Percentiles rank a stretch among this genome's conserved stretches.
phyloP scores from a whole-genome alignment of 192 early-diverging fungal genomes.

The Entophlyctis helioformis region DNA sequence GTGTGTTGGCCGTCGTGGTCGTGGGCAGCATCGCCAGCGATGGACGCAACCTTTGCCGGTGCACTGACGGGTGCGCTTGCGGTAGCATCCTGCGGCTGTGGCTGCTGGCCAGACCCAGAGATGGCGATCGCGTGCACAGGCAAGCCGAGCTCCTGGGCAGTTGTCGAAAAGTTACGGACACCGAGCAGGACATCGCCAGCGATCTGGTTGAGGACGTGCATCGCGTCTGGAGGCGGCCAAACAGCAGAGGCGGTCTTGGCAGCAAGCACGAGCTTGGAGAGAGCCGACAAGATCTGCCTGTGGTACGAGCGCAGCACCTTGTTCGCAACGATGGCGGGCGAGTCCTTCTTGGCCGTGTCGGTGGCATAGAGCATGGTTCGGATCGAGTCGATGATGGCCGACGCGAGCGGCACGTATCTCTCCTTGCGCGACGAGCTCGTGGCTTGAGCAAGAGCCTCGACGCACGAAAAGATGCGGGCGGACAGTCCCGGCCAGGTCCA shows the following conservation, averaged over 20 bases:
- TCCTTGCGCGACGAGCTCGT: slow-evolving; percentile 26
- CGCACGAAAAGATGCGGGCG: slow-evolving; percentile 19
- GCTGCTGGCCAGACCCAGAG: too few relatives aligned
- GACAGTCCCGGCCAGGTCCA: slow-evolving; percentile 26
- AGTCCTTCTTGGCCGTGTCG: slow-evolving; percentile 20
- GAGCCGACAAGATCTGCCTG: slow-evolving; percentile 54
- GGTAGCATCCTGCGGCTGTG: too few relatives aligned
- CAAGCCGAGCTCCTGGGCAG: slow-evolving; percentile 59
- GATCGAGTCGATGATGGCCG: slow-evolving; percentile 33
- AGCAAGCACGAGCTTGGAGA: slow-evolving; percentile 24
- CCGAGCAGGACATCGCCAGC: slow-evolving; percentile 70
- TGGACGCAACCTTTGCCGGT: too few relatives aligned
- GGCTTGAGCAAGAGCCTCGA: slow-evolving; percentile 22
- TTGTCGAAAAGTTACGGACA: slow-evolving; percentile 66
- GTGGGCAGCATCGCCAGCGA: too few relatives aligned
- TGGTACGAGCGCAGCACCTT: slow-evolving; percentile 55
- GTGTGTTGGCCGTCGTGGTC: too few relatives aligned
- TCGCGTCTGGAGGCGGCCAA: slow-evolving; percentile 56
- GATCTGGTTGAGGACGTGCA: slow-evolving; percentile 64
- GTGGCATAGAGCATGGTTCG: slow-evolving; percentile 37
- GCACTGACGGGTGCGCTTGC: too few relatives aligned
- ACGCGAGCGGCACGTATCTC: slow-evolving; percentile 21
- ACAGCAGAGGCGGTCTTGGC: slow-evolving; percentile 33
- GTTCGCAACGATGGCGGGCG: slow-evolving; percentile 27
- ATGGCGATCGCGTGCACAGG: too few relatives aligned